These are phyloP conservation scores for Skeletonema potamos DNA, from an alignment of 108 stramenopile genomes.

Conservation along the genomic window DNA sequence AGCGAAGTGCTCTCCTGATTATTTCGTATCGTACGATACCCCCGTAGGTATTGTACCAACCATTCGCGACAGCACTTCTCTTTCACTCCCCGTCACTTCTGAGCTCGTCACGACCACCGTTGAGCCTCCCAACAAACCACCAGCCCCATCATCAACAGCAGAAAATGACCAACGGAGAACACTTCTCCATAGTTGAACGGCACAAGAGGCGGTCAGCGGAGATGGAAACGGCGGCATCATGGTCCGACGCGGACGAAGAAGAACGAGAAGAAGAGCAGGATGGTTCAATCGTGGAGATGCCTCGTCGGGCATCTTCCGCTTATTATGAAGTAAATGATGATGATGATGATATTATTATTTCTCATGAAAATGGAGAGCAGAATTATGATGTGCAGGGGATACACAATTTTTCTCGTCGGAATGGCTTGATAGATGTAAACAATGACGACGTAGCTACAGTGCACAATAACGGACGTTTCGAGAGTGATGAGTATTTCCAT, in stretches of 20 bases:
- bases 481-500: neutral
- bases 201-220: neutral
- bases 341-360: neutral
- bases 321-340: neutral
- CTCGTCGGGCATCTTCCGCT: neutral
- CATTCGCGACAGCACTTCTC: no score
- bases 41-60: no score
- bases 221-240: neutral
- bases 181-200: neutral
- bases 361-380: neutral
- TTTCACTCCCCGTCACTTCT: no score
- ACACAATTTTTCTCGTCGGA: neutral
- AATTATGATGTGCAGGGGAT: neutral
- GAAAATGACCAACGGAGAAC: neutral
- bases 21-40: no score
- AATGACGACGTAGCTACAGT: neutral
- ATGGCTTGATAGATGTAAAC: neutral
- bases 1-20: no score
- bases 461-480: neutral
- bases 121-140: neutral
- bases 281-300: neutral
- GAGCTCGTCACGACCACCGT: no score
- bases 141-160: neutral
- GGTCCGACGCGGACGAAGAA: neutral
- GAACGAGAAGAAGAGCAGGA: neutral